Base-by-base conservation (phyloP, 2,329 filamentous ascomycete genomes). In the Tolypocladium cylindrosporum region DNA sequence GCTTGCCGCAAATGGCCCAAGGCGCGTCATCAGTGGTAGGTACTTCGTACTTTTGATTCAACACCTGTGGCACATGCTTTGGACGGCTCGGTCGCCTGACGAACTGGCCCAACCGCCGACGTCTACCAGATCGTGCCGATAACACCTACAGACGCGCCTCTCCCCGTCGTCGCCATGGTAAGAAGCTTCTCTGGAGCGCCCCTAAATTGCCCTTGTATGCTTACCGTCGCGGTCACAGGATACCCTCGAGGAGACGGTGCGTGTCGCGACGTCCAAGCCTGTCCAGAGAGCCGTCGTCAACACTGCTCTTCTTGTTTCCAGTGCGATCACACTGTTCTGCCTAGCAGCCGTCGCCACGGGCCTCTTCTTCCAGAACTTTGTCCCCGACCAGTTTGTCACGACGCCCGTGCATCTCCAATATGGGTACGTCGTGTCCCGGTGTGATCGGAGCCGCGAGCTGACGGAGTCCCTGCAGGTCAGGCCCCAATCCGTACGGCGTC, bases 331-430 rank as follows among this genome's bases (percentile, higher is more conserved):
- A 9, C 71, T 85, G 57, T 71, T 83, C 31, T 71, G 72, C 19
- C 64, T 81, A 11, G 79, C 81, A 5, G 72, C 74, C 0, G 60
- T 82, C 31, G 76, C 74, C 16, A 83, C 83, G 37, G 68, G 77
- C 2, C 63, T 81, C 2, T 82, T 84, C 63, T 84, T 84, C 66
- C 76, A 78, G 63, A 78, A 76, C 62, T 83, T 82, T 61, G 72
- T 85, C 1, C 82, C 82, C 1, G 76, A 83, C 61, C 77, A 81
- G 64, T 72, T 82, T 52, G 75, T 80, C 21, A 75, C 75, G 0
- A 68, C 77, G 45, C 81, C 82, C 19, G 68, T 85, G 6, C 76
- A 84, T 64, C 69, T 85, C 9, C 82, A 85, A 67, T 85, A 85
- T 70, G 79, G 81, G 81, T 83, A 68, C 61, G 75, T 71, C 39